Conservation (phyloP, 148 eudicot genomes). For the Agrostemma githago region DNA sequence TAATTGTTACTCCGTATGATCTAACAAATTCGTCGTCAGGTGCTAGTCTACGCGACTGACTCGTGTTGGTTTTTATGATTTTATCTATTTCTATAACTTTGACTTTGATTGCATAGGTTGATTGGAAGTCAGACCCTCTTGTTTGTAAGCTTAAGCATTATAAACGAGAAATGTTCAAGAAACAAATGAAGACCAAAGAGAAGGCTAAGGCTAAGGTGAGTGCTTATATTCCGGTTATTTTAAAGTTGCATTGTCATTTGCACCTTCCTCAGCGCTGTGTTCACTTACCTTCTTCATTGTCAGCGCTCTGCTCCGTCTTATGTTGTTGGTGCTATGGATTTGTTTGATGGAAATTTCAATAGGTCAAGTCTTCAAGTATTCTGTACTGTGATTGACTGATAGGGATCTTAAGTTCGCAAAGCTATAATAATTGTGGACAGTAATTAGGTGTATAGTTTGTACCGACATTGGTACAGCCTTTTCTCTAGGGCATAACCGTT, state of each 20-base stretch:
- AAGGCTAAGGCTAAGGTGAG: conserved; percentile 61
- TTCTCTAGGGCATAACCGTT: background rate
- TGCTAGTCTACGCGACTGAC: background rate
- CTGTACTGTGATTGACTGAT: background rate
- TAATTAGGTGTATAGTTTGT: background rate
- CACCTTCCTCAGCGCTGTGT: background rate
- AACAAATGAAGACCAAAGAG: conserved; percentile 50
- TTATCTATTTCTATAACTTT: background rate
- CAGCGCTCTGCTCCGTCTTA: background rate
- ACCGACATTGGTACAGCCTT: background rate
- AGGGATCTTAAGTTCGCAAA: background rate
- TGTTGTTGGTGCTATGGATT: background rate
- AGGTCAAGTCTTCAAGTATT: no score
- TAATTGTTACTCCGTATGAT: background rate
- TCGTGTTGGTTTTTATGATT: background rate
- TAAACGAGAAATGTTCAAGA: conserved; percentile 48
- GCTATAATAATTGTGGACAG: background rate
- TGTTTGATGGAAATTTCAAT: background rate
- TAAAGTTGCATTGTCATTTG: background rate
- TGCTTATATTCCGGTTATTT: background rate
- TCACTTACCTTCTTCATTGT: background rate
- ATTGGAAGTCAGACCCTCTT: conserved; percentile 52
- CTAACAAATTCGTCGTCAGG: background rate
- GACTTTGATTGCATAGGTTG: conserved; percentile 45
- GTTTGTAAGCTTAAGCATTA: conserved; percentile 76